Percentiles rank a stretch among this genome's conserved stretches.
These are phyloP conservation scores for Mycena metata DNA, from an alignment of 768 basidiomycete genomes.

Conservation along the genomic window DNA sequence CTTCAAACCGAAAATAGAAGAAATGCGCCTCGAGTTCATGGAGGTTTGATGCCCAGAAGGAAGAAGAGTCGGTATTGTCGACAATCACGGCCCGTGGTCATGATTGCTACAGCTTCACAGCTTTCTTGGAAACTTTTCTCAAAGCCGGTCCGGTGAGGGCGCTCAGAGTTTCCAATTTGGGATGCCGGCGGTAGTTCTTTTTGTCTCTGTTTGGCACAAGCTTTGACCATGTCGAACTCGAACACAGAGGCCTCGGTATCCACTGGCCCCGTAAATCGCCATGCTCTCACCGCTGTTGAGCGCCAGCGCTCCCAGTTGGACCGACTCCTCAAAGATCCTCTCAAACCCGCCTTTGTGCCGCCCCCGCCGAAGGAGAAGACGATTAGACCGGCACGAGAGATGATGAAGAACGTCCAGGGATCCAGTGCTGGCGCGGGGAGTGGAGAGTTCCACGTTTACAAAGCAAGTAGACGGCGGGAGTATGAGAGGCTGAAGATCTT, in stretches of 20 bases:
- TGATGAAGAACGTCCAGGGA: slow-evolving; percentile 99
- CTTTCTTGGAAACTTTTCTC: neutral
- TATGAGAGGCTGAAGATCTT: slow-evolving; percentile 94
- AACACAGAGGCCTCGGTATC: slow-evolving; percentile 38
- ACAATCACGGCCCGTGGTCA: neutral
- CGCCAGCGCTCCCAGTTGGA: slow-evolving; percentile 79
- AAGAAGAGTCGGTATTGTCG: neutral
- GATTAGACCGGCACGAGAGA: slow-evolving; percentile 86
- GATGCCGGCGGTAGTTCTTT: no score
- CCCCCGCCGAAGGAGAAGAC: slow-evolving; percentile 85
- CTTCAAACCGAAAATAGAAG: neutral
- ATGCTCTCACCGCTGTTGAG: slow-evolving; percentile 67
- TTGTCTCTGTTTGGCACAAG: no score
- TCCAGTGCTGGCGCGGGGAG: slow-evolving; percentile 97
- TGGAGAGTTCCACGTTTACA: slow-evolving; percentile 99
- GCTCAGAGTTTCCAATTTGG: no score
- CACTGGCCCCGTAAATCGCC: slow-evolving; percentile 55
- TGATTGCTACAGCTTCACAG: neutral
- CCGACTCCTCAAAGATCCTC: slow-evolving; percentile 90
- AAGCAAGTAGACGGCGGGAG: slow-evolving; percentile 92
- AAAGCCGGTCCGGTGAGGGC: no score
- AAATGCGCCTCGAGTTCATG: neutral
- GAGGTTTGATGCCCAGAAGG: neutral
- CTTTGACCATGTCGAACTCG: neutral
- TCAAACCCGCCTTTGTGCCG: slow-evolving; percentile 85